phyloP scores from a whole-genome alignment of 306 rosid genomes.

The Senna tora region DNA sequence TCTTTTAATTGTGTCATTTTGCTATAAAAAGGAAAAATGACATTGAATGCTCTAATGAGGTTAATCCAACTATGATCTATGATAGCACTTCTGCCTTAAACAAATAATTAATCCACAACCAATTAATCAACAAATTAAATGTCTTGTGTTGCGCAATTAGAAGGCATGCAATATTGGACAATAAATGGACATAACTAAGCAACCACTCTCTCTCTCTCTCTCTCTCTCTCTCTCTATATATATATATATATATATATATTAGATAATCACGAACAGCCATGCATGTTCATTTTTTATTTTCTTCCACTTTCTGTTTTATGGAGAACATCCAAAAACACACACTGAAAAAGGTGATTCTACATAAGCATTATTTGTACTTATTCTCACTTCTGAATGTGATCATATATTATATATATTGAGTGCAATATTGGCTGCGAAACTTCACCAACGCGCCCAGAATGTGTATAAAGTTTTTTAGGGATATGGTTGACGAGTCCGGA shows the following conservation, averaged over 20 bases:
- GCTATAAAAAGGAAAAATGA: background rate
- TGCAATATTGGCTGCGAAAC: too few species aligned
- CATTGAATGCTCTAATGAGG: background rate
- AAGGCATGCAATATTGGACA: background rate
- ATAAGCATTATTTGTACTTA: background rate
- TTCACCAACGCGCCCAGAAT: too few species aligned
- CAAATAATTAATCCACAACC: background rate
- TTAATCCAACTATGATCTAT: background rate
- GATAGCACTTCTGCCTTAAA: background rate
- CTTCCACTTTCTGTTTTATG: background rate
- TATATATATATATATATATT: background rate
- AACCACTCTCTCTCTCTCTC: background rate
- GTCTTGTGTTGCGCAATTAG: background rate
- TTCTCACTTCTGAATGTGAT: background rate
- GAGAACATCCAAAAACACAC: background rate
- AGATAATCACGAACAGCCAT: background rate
- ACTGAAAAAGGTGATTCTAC: background rate
- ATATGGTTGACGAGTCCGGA: too few species aligned
- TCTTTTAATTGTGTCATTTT: background rate
- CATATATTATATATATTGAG: too few species aligned
- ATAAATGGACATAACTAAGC: slow-evolving; percentile 1
- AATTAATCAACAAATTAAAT: background rate
- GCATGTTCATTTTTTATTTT: background rate
- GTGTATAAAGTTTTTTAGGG: too few species aligned
- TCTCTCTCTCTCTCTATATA: too few species aligned